A percentile compares a stretch with the other conserved stretches of the same genome.
These are phyloP conservation scores for Aspergillus tubingensis DNA, from an alignment of 2,329 filamentous ascomycete species.

Conservation along the genomic window DNA sequence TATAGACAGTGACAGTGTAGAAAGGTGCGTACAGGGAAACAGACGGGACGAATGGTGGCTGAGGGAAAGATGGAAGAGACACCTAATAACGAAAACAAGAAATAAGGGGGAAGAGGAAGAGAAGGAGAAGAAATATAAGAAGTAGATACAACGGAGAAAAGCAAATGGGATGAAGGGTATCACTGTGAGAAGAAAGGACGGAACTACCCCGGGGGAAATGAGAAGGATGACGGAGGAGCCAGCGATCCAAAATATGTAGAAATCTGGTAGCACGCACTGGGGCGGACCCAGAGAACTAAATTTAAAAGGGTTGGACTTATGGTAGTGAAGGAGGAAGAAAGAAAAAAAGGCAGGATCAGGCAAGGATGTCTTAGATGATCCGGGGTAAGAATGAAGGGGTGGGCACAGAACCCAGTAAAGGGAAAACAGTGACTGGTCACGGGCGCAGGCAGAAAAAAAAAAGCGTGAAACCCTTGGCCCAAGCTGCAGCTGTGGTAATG, in stretches of 20 bases:
- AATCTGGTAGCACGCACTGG: background rate
- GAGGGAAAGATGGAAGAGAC: background rate
- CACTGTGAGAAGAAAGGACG: background rate
- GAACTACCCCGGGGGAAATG: background rate
- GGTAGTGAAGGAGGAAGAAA: background rate
- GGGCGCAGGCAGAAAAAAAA: background rate
- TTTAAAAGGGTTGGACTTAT: background rate
- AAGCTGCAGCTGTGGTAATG: background rate
- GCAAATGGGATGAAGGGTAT: background rate
- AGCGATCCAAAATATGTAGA: background rate
- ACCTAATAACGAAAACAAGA: background rate
- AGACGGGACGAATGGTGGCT: background rate
- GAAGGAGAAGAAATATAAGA: background rate
- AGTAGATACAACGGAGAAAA: background rate
- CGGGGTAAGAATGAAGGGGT: slow-evolving; percentile 11
- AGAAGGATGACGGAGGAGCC: background rate
- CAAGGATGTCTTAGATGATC: slow-evolving; percentile 8
- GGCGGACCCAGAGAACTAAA: background rate
- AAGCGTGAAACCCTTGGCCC: background rate
- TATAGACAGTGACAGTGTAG: background rate
- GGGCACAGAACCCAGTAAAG: slow-evolving; percentile 2
- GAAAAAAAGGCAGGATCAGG: background rate
- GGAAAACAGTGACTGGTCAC: background rate
- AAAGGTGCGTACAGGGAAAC: background rate
- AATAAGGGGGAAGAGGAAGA: background rate